Evolutionary conservation across 2,329 filamentous ascomycete species (phyloP).

Genomic region (Blastomyces parvus): DNA sequence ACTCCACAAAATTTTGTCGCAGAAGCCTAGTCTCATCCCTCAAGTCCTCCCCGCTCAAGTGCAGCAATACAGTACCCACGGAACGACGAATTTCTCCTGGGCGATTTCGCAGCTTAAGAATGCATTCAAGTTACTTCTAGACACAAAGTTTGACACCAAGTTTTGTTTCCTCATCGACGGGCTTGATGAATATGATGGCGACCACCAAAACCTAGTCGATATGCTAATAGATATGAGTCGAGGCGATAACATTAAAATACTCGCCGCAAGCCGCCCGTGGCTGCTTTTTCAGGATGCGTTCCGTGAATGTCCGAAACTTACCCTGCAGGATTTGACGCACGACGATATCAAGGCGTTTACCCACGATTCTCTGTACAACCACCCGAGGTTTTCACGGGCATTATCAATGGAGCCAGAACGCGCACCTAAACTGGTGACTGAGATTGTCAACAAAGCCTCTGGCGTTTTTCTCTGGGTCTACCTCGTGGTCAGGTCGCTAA

Average conservation of each 20-base stretch:
- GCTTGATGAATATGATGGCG: constrained; percentile 19
- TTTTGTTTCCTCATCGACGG: constrained; percentile 29
- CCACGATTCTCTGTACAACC: constrained; percentile 11
- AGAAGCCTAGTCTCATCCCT: constrained; percentile 25
- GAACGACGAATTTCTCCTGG: not conserved
- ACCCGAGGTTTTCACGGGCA: constrained; percentile 16
- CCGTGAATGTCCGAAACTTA: constrained; percentile 12
- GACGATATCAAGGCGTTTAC: constrained; percentile 20
- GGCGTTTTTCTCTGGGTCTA: constrained; percentile 28
- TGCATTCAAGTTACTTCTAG: constrained; percentile 10
- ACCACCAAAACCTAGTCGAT: constrained; percentile 17
- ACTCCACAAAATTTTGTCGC: constrained; percentile 29
- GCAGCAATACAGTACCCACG: not conserved
- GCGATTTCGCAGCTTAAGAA: constrained; percentile 8
- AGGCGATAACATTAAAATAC: constrained; percentile 17
- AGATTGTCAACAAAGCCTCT: constrained; percentile 18
- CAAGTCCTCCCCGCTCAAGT: constrained; percentile 11
- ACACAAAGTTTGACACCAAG: constrained; percentile 2
- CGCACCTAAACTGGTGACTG: constrained; percentile 12
- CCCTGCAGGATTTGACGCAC: constrained; percentile 21
- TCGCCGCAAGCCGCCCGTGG: constrained; percentile 25
- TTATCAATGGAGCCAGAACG: constrained; percentile 2
- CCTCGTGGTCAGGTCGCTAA: constrained; percentile 21
- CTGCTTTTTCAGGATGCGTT: constrained; percentile 24
- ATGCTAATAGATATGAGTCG: constrained; percentile 14